Evolutionary conservation across 2,329 filamentous ascomycete genomes (phyloP), one percentile per base, ranked within the genome.

Genomic region (Coniella lustricola): DNA sequence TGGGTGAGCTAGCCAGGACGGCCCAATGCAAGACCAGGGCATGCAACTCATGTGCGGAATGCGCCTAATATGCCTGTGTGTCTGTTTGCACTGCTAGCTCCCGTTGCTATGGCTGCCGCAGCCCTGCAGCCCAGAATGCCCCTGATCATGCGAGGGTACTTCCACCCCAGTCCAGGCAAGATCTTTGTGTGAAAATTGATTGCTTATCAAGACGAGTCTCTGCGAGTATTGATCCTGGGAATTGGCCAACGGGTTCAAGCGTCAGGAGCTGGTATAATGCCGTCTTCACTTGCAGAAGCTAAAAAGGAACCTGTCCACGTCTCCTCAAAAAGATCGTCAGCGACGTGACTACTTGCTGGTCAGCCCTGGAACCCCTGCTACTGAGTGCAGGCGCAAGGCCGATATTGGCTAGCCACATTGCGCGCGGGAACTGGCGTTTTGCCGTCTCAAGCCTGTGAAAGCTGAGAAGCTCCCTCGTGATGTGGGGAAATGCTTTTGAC

Each of bases 391-490:
- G 39, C n/a, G n/a, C 43, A 44, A 20, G 34, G 17, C 34, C 47
- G 17, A 29, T 38, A 44, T 41, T 35, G 47, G 39, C 29, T 39
- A 52, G 47, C 43, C 40, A 36, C 49, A 40, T 49, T 31, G 33
- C 44, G 10, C 25, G 22, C 38, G 50, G 50, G 43, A 41, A 46
- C 44, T 40, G 40, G 42, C 48, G 48, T 45, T 38, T 41, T 32
- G 25, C 42, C 22, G 17, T 17, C 29, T 14, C 25, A 38, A 34
- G 35, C 44, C 44, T 52, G 46, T 50, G 44, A 42, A 44, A 43
- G 31, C 36, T 38, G 22, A 29, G 5, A 10, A 29, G 25, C 37
- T 47, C 22, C 45, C 22, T 40, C 9, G 22, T 29, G 14, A 46
- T 36, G 50, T 50, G 50, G 50, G 50, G 39, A 10, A 29, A 29